Base-by-base conservation (phyloP, 805 yeast genomes). In the Cyberlindnera maritima region DNA sequence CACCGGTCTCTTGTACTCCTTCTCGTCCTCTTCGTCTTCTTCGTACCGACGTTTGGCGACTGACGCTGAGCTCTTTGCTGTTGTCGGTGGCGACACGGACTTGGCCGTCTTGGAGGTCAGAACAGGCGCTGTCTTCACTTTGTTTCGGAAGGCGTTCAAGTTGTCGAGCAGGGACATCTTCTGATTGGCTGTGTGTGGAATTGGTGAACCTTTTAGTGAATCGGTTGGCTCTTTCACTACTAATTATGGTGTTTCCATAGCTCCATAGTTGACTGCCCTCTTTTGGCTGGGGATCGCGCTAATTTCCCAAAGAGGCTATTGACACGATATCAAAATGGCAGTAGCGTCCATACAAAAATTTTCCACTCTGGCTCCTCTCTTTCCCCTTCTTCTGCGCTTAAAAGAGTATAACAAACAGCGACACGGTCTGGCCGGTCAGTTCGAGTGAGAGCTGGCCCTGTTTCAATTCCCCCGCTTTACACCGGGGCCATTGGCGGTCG, bases 121-220 rank as follows among this genome's bases (percentile, higher is more conserved):
- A 15, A 75, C 75, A 0, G 85, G 79, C 4, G 85, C 80, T 3
- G 77, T 67, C 57, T 80, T 78, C 53, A 81, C 77, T 48, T 79
- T 76, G 59, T 71, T 80, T 60, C 76, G 79, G 71, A 83, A 83
- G 47, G 86, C 85, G 61, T 79, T 81, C 46, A 83, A 68, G 66
- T 83, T 80, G 49, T 77, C 82, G 48, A 76, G 65, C 33, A 79
- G 60, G 9, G 52, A 48, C 52, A 48, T 48, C 3, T 20, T 25
- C 7, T n/a, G 15, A n/a, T n/a, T n/a, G n/a, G n/a, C n/a, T n/a
- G n/a, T n/a, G n/a, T n/a, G n/a, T n/a, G n/a, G n/a, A n/a, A n/a
- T n/a, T n/a, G n/a, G n/a, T n/a, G n/a, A n/a, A n/a, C n/a, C n/a
- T n/a, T n/a, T n/a, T n/a, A n/a, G n/a, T n/a, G n/a, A n/a, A n/a